Evolutionary conservation across 176 grass and related monocot genomes (phyloP).

Genomic region (Hsuehochloa calcarea): DNA sequence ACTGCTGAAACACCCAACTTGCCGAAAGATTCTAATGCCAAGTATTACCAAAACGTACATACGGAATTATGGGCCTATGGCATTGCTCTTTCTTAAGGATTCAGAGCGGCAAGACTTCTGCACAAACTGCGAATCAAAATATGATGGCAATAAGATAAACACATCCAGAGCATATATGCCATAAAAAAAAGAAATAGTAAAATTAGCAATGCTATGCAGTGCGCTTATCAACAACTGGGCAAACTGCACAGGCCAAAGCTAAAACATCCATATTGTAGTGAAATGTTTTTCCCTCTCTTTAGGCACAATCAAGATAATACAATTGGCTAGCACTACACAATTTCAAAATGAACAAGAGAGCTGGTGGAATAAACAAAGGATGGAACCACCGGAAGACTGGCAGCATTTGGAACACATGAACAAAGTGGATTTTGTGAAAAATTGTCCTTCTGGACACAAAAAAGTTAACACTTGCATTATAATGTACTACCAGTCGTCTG

Average conservation of each 20-base stretch:
- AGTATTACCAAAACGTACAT: background rate
- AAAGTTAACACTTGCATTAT: conserved; percentile 18
- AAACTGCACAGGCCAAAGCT: background rate
- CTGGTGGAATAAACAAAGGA: conserved; percentile 27
- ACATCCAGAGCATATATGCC: background rate
- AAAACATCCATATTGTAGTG: background rate
- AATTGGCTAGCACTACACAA: conserved; percentile 12
- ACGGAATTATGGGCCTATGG: background rate
- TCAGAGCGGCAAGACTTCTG: background rate
- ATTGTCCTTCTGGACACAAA: background rate
- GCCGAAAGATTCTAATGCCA: background rate
- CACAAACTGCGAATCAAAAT: background rate
- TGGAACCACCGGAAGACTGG: conserved; percentile 12
- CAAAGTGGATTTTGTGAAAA: conserved; percentile 1
- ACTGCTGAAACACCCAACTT: background rate
- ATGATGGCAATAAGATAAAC: background rate
- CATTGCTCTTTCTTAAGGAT: background rate
- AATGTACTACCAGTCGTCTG: conserved; percentile 42
- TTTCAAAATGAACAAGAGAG: conserved; percentile 9
- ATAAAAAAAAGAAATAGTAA: background rate
- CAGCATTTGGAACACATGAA: conserved; percentile 27
- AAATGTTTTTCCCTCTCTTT: conserved; percentile 22
- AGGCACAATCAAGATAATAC: conserved; percentile 12
- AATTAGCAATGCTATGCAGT: background rate
- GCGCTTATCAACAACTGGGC: background rate